Evolutionary conservation across 192 early-diverging fungal species (phyloP).

Genomic region (Entomortierella parvispora): DNA sequence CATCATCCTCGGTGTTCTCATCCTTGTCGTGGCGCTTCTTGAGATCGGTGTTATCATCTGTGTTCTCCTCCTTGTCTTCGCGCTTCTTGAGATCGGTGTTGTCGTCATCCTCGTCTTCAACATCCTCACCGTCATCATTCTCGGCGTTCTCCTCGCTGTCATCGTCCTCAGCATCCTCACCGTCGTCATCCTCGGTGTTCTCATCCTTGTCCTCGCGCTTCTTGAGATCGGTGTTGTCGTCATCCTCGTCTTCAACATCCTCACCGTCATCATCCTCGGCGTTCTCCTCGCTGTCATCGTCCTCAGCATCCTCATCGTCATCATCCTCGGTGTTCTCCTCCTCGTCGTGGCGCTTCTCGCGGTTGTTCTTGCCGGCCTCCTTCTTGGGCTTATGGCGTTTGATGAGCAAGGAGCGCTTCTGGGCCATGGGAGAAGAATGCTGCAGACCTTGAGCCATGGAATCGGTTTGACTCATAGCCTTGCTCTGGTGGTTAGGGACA

Average conservation of each 20-base stretch:
- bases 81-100: too few species aligned
- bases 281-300: too few species aligned
- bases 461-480: too few species aligned
- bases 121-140: too few species aligned
- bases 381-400: too few species aligned
- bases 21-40: neutral
- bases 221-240: conserved; percentile 2
- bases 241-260: neutral
- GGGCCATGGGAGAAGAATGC: too few species aligned
- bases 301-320: neutral
- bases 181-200: neutral
- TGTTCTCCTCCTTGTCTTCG: too few species aligned
- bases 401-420: neutral
- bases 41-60: neutral
- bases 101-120: too few species aligned
- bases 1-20: neutral
- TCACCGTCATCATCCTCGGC: neutral
- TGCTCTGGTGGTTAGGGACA: conserved; percentile 8
- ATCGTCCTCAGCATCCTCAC: neutral
- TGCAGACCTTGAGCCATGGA: too few species aligned
- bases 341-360: neutral
- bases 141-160: neutral
- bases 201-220: neutral
- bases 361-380: neutral
- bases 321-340: neutral